Base-by-base conservation (phyloP, 2,329 filamentous ascomycete species). In the Alternaria incomplexa region DNA sequence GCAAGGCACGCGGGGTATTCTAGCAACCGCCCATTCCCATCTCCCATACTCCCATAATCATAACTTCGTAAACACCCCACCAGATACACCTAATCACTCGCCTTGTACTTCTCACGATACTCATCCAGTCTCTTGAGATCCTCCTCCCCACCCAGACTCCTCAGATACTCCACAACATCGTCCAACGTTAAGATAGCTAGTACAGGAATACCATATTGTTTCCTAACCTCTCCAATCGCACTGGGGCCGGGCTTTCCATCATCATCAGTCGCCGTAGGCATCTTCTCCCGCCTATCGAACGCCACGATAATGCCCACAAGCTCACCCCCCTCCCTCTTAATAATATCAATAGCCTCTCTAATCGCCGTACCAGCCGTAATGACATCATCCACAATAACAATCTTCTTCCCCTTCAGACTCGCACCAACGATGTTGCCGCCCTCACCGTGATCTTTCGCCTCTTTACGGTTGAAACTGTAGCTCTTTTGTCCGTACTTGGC, bases 321-420 rank as follows among this genome's bases (percentile, higher is more conserved):
- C 54, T 87, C 88, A 2, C 95, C 96, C 3, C 95, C 96, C 78
- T 97, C 91, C 72, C 88, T 88, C 73, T 89, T 87, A 78, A 98
- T 97, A 80, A 97, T 96, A 58, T 89, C 89, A 64, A 98, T 93
- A 13, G 95, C 93, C 80, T 98, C 94, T 62, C 93, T 87, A 83
- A 97, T 94, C 44, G 96, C 96, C 1, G 94, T 98, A 26, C 96
- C 96, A 1, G 93, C 95, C 1, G 94, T 97, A 75, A 98, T 95
- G 61, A 99, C 95, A 82, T 98, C 96, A 84, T 99, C 96, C 44
- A 99, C 90, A 71, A 99, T 92, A 32, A 99, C 85, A 15, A 97
- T 89, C 64, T 87, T 88, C 86, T 96, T 94, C 57, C 92, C 94
- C 82, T 91, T 91, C 74, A 98, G 84, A 7, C 90, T 87, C 28